A percentile compares a stretch with the other conserved stretches of the same genome.
These are phyloP conservation scores for Leptographium galeiforme DNA, from an alignment of 2,329 filamentous ascomycete genomes.

Conservation along the genomic window DNA sequence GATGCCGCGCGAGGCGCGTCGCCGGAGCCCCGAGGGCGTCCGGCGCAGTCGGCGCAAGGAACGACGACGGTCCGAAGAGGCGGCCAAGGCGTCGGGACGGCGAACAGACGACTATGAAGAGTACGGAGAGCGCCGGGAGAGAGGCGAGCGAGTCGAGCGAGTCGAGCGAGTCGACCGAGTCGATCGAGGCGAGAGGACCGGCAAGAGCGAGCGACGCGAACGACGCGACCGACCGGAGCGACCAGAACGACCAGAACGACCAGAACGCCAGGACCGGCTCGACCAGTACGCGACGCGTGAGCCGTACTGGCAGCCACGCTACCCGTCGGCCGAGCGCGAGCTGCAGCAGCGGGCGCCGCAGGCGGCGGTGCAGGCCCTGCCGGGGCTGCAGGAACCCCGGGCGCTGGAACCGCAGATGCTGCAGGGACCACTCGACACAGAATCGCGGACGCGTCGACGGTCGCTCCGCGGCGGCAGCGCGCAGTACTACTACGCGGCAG, in stretches of 20 bases:
- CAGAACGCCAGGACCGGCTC: background rate
- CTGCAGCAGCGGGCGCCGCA: background rate
- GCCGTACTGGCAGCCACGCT: background rate
- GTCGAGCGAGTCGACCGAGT: background rate
- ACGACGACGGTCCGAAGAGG: conserved; percentile 26
- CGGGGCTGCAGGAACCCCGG: too few relatives aligned
- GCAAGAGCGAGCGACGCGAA: background rate
- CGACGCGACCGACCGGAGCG: background rate
- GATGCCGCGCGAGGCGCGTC: background rate
- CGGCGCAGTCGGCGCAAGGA: conserved; percentile 31
- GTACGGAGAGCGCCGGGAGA: conserved; percentile 5
- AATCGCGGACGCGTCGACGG: background rate
- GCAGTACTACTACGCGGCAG: background rate
- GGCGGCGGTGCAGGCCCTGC: background rate
- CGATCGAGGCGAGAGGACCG: background rate
- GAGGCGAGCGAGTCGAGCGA: background rate
- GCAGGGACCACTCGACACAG: too few relatives aligned
- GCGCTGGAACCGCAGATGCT: too few relatives aligned
- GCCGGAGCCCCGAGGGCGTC: conserved; percentile 28
- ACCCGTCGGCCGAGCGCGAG: background rate
- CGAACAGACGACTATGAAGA: conserved; percentile 10
- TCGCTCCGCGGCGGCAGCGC: background rate
- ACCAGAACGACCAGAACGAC: background rate
- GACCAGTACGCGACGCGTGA: background rate
- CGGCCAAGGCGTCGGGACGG: conserved; percentile 24